Evolutionary conservation across 306 rosid species (phyloP), one percentile per base, ranked within the genome.

Genomic region (Senna tora): DNA sequence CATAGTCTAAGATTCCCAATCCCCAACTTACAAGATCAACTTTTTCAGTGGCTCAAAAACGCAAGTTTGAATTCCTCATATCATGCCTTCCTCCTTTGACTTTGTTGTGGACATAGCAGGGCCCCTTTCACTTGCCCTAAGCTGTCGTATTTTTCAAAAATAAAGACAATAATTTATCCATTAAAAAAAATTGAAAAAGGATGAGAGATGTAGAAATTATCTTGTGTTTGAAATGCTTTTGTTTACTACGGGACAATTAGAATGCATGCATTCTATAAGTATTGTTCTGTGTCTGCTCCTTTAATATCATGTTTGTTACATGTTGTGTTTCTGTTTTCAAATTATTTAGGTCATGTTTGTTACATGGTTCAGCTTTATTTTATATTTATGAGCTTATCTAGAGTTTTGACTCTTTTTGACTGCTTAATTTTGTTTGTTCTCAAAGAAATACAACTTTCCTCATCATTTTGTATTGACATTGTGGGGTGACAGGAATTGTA

Each of bases 401-500:
- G 73, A 52, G 76, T 49, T 70, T 30, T 57, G 56, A 16, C 67
- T 25, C 14, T 64, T 65, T 52, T 64, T 55, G 76, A 36, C 43
- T 74, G 17, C 72, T 33, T 21, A 17, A 21, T 59, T 19, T 19
- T 69, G 32, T 72, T 13, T 25, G 15, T 42, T 67, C 58, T 78
- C 66, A 6, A 10, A 60, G 60, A 61, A 73, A 45, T 65, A 45
- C 47, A 53, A 52, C 78, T 65, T 41, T 34, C 61, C 16, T 59
- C 64, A 71, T 79, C 46, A 47, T 74, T 65, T 56, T 64, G 60
- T 84, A 71, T 59, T 68, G 56, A 68, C 68, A 14, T 83, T 60
- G 17, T 83, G 64, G 64, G 42, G 49, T 73, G 38, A 69, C 81
- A 91, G 97, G 99, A 66, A 56, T 76, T 58, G 87, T 94, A 66